Conservation (phyloP, 1,284 basidiomycete species). For the Papiliotrema nemorosa region DNA sequence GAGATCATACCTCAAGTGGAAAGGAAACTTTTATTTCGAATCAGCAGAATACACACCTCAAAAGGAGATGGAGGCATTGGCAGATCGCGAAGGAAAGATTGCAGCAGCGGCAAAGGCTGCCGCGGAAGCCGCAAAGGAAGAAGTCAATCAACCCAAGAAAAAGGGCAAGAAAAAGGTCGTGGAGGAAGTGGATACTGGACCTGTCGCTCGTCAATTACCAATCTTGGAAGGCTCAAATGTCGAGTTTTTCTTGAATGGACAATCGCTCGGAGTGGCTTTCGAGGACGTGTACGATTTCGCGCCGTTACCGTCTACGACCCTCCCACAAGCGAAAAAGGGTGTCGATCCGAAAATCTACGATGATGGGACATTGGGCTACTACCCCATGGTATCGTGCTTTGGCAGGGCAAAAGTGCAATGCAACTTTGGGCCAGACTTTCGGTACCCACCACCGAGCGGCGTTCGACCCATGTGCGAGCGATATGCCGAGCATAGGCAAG, state of each 20-base stretch:
- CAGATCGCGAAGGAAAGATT: constrained; percentile 59
- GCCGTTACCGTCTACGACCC: constrained; percentile 62
- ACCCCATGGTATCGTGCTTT: constrained; percentile 89
- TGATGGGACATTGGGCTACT: constrained; percentile 94
- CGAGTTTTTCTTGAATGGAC: constrained; percentile 89
- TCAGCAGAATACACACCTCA: constrained; percentile 80
- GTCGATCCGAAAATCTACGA: constrained; percentile 69
- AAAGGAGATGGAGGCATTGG: constrained; percentile 90
- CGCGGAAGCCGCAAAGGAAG: constrained; percentile 15
- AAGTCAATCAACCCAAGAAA: constrained; percentile 32
- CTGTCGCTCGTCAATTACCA: constrained; percentile 53
- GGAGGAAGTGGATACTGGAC: neutral
- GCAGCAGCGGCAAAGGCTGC: constrained; percentile 27
- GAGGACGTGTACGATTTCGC: constrained; percentile 85
- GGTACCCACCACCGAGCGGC: constrained; percentile 58
- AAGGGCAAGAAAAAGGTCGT: constrained; percentile 14
- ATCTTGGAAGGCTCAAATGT: constrained; percentile 69
- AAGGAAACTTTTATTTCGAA: constrained; percentile 96
- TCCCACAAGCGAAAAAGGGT: constrained; percentile 29
- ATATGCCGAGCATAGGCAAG: constrained; percentile 37
- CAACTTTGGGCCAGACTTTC: constrained; percentile 84
- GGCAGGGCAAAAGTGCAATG: constrained; percentile 80
- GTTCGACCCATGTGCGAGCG: constrained; percentile 37
- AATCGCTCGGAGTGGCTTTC: constrained; percentile 80
- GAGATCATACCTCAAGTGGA: constrained; percentile 88